Evolutionary conservation across 2,329 filamentous ascomycete species (phyloP).

Genomic region (Ophiobolus disseminans): DNA sequence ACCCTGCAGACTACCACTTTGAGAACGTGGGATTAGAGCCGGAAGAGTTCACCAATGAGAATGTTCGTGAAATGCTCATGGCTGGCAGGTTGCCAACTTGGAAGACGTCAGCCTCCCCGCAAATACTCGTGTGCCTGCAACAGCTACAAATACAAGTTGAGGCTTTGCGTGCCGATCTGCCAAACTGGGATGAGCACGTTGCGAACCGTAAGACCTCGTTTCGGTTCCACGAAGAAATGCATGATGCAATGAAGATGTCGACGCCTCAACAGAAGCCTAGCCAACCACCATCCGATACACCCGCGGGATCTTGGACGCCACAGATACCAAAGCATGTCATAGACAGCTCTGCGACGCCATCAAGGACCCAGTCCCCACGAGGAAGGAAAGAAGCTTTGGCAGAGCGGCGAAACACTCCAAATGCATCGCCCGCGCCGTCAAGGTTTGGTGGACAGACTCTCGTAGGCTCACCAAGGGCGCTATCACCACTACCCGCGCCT

Average conservation of each 20-base stretch:
- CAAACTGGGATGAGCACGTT: constrained; percentile 57
- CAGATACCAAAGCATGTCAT: constrained; percentile 47
- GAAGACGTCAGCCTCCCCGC: constrained; percentile 46
- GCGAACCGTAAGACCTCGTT: constrained; percentile 59
- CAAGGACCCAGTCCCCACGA: constrained; percentile 45
- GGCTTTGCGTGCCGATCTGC: constrained; percentile 52
- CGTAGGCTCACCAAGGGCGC: constrained; percentile 35
- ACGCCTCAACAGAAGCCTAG: constrained; percentile 35
- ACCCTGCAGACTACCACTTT: constrained; percentile 60
- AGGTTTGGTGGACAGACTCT: constrained; percentile 37
- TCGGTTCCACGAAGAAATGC: constrained; percentile 54
- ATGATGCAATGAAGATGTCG: constrained; percentile 46
- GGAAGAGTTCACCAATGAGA: constrained; percentile 36
- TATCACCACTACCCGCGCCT: constrained; percentile 40
- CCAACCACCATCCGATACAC: constrained; percentile 35
- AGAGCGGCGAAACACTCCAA: constrained; percentile 26
- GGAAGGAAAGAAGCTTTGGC: constrained; percentile 45
- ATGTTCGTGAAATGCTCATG: constrained; percentile 40
- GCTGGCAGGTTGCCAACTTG: constrained; percentile 48
- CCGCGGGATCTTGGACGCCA: constrained; percentile 43
- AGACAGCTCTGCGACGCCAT: constrained; percentile 39
- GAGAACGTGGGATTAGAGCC: constrained; percentile 29
- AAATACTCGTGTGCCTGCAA: constrained; percentile 52
- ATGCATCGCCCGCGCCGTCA: constrained; percentile 35
- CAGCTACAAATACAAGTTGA: constrained; percentile 53